Percentiles rank a stretch among this genome's conserved stretches.
These are phyloP conservation scores for Xenoacremonium recifei DNA, from an alignment of 2,329 filamentous ascomycete genomes.

Conservation along the genomic window DNA sequence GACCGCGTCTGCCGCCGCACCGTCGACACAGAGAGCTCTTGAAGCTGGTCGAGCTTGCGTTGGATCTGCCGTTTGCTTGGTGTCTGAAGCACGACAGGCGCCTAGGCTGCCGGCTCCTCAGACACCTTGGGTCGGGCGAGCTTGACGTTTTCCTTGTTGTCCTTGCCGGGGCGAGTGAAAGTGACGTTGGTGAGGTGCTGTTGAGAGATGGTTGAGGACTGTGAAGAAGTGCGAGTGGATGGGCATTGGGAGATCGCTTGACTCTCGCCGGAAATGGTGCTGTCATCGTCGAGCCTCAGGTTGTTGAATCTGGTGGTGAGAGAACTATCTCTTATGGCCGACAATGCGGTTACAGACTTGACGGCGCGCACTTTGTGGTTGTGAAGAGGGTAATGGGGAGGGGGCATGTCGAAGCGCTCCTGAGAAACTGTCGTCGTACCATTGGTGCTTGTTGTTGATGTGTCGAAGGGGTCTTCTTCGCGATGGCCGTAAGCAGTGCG, in stretches of 20 bases:
- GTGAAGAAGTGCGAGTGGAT: constrained; percentile 18
- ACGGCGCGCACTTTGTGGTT: constrained; percentile 25
- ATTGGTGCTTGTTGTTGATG: constrained; percentile 26
- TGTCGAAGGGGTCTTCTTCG: constrained; percentile 38
- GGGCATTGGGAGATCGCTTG: constrained; percentile 48
- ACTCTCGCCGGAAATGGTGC: constrained; percentile 29
- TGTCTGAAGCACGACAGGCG: constrained; percentile 33
- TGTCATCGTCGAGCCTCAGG: constrained; percentile 38
- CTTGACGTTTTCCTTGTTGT: constrained; percentile 10
- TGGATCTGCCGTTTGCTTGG: constrained; percentile 28
- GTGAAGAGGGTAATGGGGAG: constrained; percentile 15
- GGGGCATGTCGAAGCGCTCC: constrained; percentile 7
- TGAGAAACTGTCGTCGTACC: constrained; percentile 32
- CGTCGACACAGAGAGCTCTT: constrained; percentile 29
- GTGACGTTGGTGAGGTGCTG: constrained; percentile 27
- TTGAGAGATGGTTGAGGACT: constrained; percentile 20
- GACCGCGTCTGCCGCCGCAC: constrained; percentile 34
- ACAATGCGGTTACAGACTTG: constrained; percentile 25
- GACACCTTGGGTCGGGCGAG: constrained; percentile 14
- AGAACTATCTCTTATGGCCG: constrained; percentile 44
- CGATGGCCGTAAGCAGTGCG: constrained; percentile 40
- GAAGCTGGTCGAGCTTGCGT: constrained; percentile 31
- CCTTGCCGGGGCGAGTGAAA: constrained; percentile 24
- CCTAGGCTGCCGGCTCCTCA: constrained; percentile 31
- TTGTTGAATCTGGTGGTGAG: constrained; percentile 35